These are phyloP conservation scores for Cladorrhinum sp. DNA, from an alignment of 2,329 filamentous ascomycete genomes.

Conservation along the genomic window DNA sequence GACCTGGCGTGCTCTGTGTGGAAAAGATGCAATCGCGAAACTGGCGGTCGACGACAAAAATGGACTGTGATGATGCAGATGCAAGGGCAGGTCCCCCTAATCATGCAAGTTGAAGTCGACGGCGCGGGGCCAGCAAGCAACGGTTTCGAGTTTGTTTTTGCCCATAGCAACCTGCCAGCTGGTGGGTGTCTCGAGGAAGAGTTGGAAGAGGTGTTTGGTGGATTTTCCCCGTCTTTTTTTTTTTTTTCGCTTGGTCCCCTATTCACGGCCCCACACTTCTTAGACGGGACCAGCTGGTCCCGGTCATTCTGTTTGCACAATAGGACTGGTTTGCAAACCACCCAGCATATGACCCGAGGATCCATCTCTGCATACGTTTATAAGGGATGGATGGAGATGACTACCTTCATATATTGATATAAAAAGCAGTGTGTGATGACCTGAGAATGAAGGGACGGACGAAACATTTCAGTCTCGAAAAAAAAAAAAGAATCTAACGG, in stretches of 20 bases:
- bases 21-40: neutral
- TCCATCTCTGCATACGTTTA: neutral
- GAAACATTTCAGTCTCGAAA: neutral
- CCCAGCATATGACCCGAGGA: neutral
- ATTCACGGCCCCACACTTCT: conserved; percentile 13
- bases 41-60: neutral
- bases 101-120: conserved; percentile 3
- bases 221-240: conserved; percentile 7
- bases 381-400: neutral
- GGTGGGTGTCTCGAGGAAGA: neutral
- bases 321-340: neutral
- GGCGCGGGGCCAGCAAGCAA: conserved; percentile 1
- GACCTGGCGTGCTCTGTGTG: neutral
- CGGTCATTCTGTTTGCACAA: conserved; percentile 2
- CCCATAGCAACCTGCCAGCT: neutral
- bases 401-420: neutral
- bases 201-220: neutral
- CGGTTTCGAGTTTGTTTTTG: conserved; percentile 9
- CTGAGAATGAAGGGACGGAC: neutral
- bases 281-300: conserved; percentile 11
- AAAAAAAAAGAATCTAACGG: neutral
- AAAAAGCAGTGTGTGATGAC: neutral
- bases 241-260: conserved; percentile 4
- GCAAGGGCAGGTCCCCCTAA: conserved; percentile 7
- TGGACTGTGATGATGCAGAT: neutral